These are phyloP conservation scores for Didymella lethalis DNA, from an alignment of 2,329 filamentous ascomycete species.

Conservation along the genomic window DNA sequence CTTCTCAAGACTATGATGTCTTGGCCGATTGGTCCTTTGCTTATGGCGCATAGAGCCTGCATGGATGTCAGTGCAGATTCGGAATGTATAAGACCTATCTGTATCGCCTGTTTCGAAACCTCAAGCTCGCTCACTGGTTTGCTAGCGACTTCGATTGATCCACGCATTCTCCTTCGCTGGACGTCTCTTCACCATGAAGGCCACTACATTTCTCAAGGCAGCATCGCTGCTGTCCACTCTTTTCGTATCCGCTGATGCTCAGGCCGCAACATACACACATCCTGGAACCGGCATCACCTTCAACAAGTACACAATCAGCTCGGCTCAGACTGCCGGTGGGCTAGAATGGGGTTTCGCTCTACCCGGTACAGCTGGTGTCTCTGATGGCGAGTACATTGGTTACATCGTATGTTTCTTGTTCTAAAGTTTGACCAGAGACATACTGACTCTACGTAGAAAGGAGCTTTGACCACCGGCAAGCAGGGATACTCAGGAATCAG, in stretches of 20 bases:
- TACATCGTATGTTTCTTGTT: conserved; percentile 39
- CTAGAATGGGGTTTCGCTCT: conserved; percentile 49
- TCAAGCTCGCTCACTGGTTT: conserved; percentile 34
- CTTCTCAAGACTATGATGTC: conserved; percentile 9
- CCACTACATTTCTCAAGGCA: conserved; percentile 43
- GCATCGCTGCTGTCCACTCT: conserved; percentile 50
- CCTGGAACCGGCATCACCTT: conserved; percentile 44
- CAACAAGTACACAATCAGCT: conserved; percentile 33
- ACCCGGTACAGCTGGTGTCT: conserved; percentile 31
- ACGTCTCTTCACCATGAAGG: conserved; percentile 44
- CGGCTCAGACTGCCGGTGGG: conserved; percentile 42
- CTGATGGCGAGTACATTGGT: conserved; percentile 50
- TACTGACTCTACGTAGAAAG: conserved; percentile 37
- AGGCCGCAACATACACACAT: conserved; percentile 42
- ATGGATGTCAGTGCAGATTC: conserved; percentile 33
- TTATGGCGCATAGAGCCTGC: conserved; percentile 2
- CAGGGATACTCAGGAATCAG: conserved; percentile 51
- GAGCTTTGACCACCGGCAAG: conserved; percentile 35
- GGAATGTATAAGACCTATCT: conserved; percentile 41
- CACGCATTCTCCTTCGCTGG: conserved; percentile 26
- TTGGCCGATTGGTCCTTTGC: conserved; percentile 12
- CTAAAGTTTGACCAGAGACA: neutral
- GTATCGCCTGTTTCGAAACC: conserved; percentile 31
- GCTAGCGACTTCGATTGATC: conserved; percentile 23
- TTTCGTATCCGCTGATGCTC: conserved; percentile 40